Percentiles rank a stretch among this genome's conserved stretches.
Evolutionary conservation across 169 alveolate species (phyloP).

Genomic region (Plasmodium coatneyi): DNA sequence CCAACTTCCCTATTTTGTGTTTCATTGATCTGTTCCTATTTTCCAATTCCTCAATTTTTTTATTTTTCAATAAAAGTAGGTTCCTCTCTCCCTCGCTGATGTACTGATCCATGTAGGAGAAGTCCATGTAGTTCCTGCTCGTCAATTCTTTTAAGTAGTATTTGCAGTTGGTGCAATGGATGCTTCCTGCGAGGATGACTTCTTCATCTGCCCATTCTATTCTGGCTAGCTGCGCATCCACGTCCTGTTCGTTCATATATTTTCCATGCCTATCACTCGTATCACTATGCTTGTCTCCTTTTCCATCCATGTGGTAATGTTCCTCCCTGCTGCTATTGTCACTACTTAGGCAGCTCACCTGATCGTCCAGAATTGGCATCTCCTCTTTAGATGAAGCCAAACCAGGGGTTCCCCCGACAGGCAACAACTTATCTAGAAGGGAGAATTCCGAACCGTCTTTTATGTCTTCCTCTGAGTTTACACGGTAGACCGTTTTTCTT

Average conservation of each 20-base stretch:
- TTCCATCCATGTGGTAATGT: not conserved
- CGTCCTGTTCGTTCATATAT: not conserved
- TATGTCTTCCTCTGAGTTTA: not conserved
- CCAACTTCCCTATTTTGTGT: conserved; percentile 6
- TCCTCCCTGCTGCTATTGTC: not conserved
- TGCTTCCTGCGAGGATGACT: not conserved
- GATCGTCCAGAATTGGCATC: not conserved
- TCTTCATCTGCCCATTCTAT: conserved; percentile 7
- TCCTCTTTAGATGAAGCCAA: not conserved
- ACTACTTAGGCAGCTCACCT: not conserved
- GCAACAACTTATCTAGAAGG: not conserved
- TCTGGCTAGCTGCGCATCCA: not conserved
- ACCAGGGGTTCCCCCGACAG: not conserved
- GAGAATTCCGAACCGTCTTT: not conserved
- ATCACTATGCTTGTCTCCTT: not conserved
- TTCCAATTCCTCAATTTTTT: conserved; percentile 49
- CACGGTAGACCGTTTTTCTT: not conserved
- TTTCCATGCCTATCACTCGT: not conserved
- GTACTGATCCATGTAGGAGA: conserved; percentile 19
- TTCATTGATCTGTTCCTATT: conserved; percentile 12
- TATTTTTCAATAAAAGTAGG: conserved; percentile 45
- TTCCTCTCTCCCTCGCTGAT: conserved; percentile 41
- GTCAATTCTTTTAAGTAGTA: conserved; percentile 36
- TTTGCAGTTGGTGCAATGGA: conserved; percentile 38
- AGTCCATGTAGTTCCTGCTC: conserved; percentile 23